Evolutionary conservation across 208 protist genomes (phyloP), one percentile per base, ranked within the genome.

Genomic region (Crithidia bombi): DNA sequence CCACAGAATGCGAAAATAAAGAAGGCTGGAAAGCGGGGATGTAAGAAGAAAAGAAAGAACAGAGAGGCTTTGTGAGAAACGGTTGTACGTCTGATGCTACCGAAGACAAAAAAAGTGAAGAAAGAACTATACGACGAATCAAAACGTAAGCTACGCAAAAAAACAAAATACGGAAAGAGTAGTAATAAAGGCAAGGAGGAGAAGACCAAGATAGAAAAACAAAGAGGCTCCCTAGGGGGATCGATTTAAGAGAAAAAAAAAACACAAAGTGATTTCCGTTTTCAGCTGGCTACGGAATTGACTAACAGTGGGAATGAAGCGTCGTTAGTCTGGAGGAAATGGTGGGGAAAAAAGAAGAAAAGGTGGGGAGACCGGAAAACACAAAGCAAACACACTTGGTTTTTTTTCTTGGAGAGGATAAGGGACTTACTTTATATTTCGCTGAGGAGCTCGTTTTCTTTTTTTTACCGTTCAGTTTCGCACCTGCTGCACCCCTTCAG

Each of bases 221-320:
- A 62, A 38, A 25, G n/a, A 41, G 55, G n/a, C 30, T 49, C 54
- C 43, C 33, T 56, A 43, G 44, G 44, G 47, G 30, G 46, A 66
- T 66, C 61, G 61, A 66, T 66, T 66, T 46, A 54, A 30, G 25
- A 30, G n/a, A n/a, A n/a, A n/a, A n/a, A n/a, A n/a, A n/a, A n/a
- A n/a, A n/a, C n/a, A n/a, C n/a, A 51, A 25, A 66, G 1, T 12
- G 41, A 36, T 44, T 56, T 35, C 30, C 33, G 61, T 56, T 66
- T 54, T 44, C 61, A 23, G 56, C 19, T 56, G 61, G 30, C 46
- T n/a, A 54, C 56, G 61, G 32, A 54, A 66, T 46, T 51, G 46
- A 35, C 46, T 56, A 43, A 56, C 61, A 66, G 25, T 56, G 23
- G 30, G 56, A 56, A 56, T 44, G 35, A 66, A 36, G 46, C 30